Evolutionary conservation across 768 basidiomycete species (phyloP).

Genomic region (Leucogyrophana mollusca): DNA sequence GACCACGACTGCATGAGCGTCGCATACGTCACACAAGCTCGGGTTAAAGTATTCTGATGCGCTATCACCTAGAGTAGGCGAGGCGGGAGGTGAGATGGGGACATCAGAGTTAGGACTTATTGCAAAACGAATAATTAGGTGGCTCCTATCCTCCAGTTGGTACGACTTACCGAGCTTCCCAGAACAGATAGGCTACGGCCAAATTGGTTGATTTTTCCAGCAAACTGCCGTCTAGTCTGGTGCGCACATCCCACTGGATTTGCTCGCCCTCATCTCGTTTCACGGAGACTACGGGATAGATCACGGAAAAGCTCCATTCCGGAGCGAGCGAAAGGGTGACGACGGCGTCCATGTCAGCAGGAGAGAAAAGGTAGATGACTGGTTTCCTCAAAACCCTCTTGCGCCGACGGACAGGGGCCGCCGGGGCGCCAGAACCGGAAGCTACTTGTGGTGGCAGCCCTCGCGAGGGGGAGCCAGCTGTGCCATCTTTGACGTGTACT

Average conservation of each 20-base stretch:
- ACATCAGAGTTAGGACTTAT: not conserved
- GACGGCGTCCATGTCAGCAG: not conserved
- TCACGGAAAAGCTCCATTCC: not conserved
- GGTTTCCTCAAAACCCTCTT: not conserved
- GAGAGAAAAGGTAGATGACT: constrained; percentile 2
- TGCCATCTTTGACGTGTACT: not conserved
- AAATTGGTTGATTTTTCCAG: constrained; percentile 23
- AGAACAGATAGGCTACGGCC: constrained; percentile 36
- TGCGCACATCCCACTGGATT: constrained; percentile 35
- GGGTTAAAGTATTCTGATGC: constrained; percentile 4
- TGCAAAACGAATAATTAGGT: no score
- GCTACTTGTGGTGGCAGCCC: not conserved
- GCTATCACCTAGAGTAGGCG: not conserved
- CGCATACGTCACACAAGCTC: constrained; percentile 13
- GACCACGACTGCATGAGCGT: constrained; percentile 29
- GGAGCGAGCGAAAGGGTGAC: not conserved
- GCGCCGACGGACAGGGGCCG: not conserved
- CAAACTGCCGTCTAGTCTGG: constrained; percentile 26
- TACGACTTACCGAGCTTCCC: constrained; percentile 35
- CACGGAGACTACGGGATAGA: not conserved
- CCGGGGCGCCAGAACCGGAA: not conserved
- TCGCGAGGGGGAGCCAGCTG: not conserved
- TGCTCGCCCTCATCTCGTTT: constrained; percentile 10
- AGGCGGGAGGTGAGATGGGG: not conserved
- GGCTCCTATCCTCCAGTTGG: constrained; percentile 23